Evolutionary conservation across 2,329 filamentous ascomycete genomes (phyloP), one percentile per base, ranked within the genome.

Genomic region (Neofusicoccum cordaticola): DNA sequence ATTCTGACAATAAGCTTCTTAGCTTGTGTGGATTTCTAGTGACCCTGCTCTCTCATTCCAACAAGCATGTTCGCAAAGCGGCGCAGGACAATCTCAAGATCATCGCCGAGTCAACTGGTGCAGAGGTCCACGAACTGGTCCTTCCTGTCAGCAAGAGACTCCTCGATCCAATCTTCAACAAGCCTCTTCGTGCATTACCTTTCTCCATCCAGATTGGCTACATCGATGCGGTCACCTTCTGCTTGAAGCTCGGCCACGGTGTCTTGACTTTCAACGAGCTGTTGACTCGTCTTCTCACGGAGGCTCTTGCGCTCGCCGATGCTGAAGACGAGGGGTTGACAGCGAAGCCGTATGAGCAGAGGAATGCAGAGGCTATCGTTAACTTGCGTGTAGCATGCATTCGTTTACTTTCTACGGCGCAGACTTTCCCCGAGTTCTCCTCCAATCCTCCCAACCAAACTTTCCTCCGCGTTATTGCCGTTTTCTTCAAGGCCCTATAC

Each of bases 401-500:
- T 72, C 92, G 90, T 67, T 88, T 99, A 44, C 81, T 99, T 42
- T 97, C 93, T 57, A 96, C 92, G 66, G 95, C 95, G 0, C 97
- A 98, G 86, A 86, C 88, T 48, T 95, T 97, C 73, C 91, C 94
- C 4, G 94, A 97, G 39, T 98, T 97, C 74, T 89, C 89, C 66
- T 92, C 91, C 62, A 88, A 86, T 1, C 85, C 88, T 42, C 88
- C 87, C 53, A 90, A 90, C 68, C 83, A 84, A 45, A 86, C 82
- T 44, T 83, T 87, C 50, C 77, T 77, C 39, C 77, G 77, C 37
- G 96, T 98, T 53, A 93, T 99, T 17, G 88, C 91, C 0, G 93
- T 98, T 1, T 99, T 99, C 80, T 99, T 99, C 85, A 98, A 97
- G 74, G 96, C 92, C 42, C 83, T 99, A 1, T 99, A 99, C 76